Evolutionary conservation across 345 rosid species (phyloP), one percentile per base, ranked within the genome.

Genomic region (Pseudoturritis turrita): DNA sequence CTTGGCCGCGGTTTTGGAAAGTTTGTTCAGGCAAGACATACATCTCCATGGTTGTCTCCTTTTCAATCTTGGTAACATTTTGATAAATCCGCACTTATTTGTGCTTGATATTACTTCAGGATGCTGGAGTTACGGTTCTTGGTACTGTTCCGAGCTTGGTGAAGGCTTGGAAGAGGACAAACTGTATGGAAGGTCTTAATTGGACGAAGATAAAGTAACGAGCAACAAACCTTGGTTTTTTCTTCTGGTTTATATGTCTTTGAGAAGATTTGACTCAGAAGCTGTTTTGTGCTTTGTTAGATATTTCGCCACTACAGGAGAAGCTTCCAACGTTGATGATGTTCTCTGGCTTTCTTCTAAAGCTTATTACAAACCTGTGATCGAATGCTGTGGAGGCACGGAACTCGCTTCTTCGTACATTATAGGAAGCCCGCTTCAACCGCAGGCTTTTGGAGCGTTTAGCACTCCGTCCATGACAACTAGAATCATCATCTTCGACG

Each of bases 281-380:
- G 62, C 25, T 50, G 12, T 35, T 47, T 47, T 67, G 62, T 57
- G 26, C n/a, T 35, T 46, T 23, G 65, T 49, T 81, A 93, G 98
- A 70, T 45, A 69, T 37, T 85, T 89, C 72, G 83, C 79, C 35
- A 81, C 88, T 28, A 80, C 89, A 19, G 98, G 98, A 44, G 98
- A 94, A 84, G 76, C 95, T 64, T 94, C 98, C 14, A 87, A 82
- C 72, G 86, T 86, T 39, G 95, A 94, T 41, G 97, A 94, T 31
- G 95, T 86, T 81, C 96, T 94, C 41, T 94, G 97, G 98, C 96
- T 94, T 54, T 91, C 97, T 55, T 94, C 96, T 10, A 88, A 81
- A 80, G 73, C 95, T 36, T 83, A 79, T 73, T 91, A 91, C 75
- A 86, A 78, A 72, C 95, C 96, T 11, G 58, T 91, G 44, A 80